Conservation (phyloP, 2,329 filamentous ascomycete genomes). For the Calonectria leucothoes region DNA sequence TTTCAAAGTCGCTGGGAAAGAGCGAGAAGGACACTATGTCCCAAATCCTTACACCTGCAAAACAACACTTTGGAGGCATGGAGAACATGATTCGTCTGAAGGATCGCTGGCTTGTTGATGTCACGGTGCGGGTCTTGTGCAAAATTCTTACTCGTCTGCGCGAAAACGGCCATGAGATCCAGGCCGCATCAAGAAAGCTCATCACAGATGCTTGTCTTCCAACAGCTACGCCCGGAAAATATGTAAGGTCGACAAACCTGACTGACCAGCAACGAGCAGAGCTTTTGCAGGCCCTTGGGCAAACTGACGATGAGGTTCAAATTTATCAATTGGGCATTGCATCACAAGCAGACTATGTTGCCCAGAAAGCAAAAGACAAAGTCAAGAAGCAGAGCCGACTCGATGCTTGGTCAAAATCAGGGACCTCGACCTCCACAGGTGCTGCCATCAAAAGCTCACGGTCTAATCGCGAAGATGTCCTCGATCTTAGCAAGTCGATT, state of each 20-base stretch:
- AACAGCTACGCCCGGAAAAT: constrained; percentile 64
- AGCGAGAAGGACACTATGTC: constrained; percentile 54
- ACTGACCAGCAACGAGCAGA: constrained; percentile 87
- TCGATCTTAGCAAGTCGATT: constrained; percentile 58
- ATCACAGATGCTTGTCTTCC: constrained; percentile 75
- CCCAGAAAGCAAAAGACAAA: constrained; percentile 45
- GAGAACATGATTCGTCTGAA: constrained; percentile 91
- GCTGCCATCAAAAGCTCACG: constrained; percentile 43
- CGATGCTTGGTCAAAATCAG: constrained; percentile 72
- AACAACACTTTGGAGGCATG: constrained; percentile 71
- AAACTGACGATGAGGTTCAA: constrained; percentile 67
- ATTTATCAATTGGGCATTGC: constrained; percentile 55
- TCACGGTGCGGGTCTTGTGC: constrained; percentile 83
- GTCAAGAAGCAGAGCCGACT: constrained; percentile 69
- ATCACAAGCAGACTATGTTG: constrained; percentile 36
- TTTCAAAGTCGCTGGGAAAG: constrained; percentile 53
- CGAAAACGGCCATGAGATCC: constrained; percentile 79
- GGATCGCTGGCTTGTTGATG: constrained; percentile 85
- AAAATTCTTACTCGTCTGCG: constrained; percentile 87
- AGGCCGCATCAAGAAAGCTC: constrained; percentile 66
- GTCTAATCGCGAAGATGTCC: constrained; percentile 59
- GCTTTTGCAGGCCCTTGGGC: constrained; percentile 72
- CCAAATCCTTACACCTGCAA: constrained; percentile 52
- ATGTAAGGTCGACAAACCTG: constrained; percentile 80
- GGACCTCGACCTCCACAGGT: constrained; percentile 39